phyloP scores from a whole-genome alignment of 2,329 filamentous ascomycete species.

The Colletotrichum euphorbiae region DNA sequence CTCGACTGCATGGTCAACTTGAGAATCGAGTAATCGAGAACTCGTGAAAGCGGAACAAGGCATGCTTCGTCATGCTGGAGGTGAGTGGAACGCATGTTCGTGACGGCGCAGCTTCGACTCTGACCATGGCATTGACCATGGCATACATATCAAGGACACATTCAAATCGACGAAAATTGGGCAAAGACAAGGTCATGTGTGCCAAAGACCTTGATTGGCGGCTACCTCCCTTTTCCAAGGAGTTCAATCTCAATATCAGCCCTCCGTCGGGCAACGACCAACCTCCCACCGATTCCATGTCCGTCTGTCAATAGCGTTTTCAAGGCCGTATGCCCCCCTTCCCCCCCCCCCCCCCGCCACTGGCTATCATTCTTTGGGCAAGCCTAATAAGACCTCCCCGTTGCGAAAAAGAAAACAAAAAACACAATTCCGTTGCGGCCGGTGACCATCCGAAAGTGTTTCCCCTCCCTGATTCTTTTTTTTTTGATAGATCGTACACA shows the following conservation, averaged over 20 bases:
- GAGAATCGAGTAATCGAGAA: no score
- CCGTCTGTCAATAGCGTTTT: slow-evolving; percentile 39
- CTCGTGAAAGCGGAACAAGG: no score
- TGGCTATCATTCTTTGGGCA: slow-evolving; percentile 39
- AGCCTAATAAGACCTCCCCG: slow-evolving; percentile 37
- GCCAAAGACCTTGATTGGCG: slow-evolving; percentile 38
- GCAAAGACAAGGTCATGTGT: not conserved
- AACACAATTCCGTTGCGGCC: slow-evolving; percentile 40
- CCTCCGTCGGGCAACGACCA: slow-evolving; percentile 40
- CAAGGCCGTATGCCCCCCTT: slow-evolving; percentile 36
- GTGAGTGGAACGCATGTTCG: no score
- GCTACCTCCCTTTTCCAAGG: slow-evolving; percentile 39
- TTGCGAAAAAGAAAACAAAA: slow-evolving; percentile 41
- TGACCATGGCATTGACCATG: no score
- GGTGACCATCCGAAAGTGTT: slow-evolving; percentile 41
- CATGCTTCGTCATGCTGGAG: no score
- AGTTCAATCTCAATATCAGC: slow-evolving; percentile 40
- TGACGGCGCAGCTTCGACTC: no score
- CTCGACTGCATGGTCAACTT: no score
- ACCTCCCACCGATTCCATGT: slow-evolving; percentile 36
- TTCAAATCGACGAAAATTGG: not conserved
- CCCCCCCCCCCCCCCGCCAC: slow-evolving; percentile 31
- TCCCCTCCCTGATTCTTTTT: slow-evolving; percentile 41
- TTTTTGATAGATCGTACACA: slow-evolving; percentile 41
- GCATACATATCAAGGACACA: not conserved